Evolutionary conservation across 177 flowering plant genomes (phyloP), one percentile per base, ranked within the genome.

Genomic region (Vitis hybrid): DNA sequence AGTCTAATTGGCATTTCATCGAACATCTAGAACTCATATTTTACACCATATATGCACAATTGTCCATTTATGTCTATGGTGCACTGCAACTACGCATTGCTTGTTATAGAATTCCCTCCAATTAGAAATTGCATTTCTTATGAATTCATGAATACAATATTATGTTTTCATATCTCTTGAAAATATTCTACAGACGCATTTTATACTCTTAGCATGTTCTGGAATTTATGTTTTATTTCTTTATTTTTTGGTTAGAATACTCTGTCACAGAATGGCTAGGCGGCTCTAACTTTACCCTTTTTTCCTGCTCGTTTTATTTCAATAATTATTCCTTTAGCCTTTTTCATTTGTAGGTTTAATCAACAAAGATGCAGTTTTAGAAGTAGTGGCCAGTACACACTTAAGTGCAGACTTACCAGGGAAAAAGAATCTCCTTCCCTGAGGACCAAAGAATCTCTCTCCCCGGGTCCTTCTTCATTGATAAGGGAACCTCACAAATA

Each of bases 401-500:
- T 86, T 32, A 81, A 72, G 59, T 88, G 92, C 70, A 79, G 81
- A 68, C 50, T 81, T 56, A 62, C 88, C 32, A 88, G 64, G 78
- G 66, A 73, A 52, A 88, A 82, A 66, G 88, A 87, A 17, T 61
- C 80, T 35, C 56, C 83, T 53, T 72, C 9, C 8, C 46, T 35
- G 46, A 35, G 46, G 46, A 35, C 46, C 46, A 88, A 82, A 63
- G 88, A 87, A 17, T 61, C 80, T 35, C 56, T 81, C 50, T 72
- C 89, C 5, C 74, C 83, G 4, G 73, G 46, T 17, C 81, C 85
- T 5, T 81, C 78, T 18, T 49, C 84, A 3, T 70, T 88, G 57
- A 60, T 77, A 11, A 86, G 74, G 70, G 99, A 96, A 70, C 90
- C 94, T 9, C 99, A 91, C 83, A 96, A 93, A 76, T 93, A 88